Evolutionary conservation across 177 flowering plant genomes (phyloP).

Genomic region (Vitis hybrid): DNA sequence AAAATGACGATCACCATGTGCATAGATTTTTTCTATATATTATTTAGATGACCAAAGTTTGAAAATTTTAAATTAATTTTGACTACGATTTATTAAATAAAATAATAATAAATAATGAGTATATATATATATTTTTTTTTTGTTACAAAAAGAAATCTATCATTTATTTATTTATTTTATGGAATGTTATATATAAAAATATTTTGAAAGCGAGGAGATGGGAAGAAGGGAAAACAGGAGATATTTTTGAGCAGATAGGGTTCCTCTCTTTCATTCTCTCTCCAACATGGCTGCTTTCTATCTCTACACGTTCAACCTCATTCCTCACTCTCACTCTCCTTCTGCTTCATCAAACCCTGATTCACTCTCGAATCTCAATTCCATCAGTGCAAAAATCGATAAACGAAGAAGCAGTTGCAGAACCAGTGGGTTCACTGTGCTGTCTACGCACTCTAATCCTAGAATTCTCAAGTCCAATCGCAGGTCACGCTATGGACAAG

Average conservation of each 20-base stretch:
- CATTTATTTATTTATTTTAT: too few species aligned
- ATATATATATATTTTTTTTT: too few species aligned
- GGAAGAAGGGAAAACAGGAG: background rate
- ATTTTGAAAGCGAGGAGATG: background rate
- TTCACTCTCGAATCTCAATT: background rate
- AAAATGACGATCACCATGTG: too few species aligned
- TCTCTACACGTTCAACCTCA: conserved; percentile 20
- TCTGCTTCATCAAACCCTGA: conserved; percentile 11
- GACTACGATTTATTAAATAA: too few species aligned
- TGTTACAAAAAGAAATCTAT: too few species aligned
- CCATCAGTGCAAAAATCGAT: background rate
- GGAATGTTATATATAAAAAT: background rate
- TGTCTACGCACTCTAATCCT: conserved; percentile 71
- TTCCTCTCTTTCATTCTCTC: conserved; percentile 11
- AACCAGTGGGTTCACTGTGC: conserved; percentile 29
- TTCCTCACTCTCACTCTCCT: conserved; percentile 10
- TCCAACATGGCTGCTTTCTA: conserved; percentile 35
- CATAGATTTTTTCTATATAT: too few species aligned
- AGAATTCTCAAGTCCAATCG: conserved; percentile 68
- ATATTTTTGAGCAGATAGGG: background rate
- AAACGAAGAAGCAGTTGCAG: conserved; percentile 9
- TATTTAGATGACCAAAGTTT: too few species aligned
- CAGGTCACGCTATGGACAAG: conserved; percentile 47
- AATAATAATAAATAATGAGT: too few species aligned
- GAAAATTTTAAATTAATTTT: too few species aligned